Evolutionary conservation across 73 alveolate species (phyloP).

Genomic region (Blepharisma japonicum): DNA sequence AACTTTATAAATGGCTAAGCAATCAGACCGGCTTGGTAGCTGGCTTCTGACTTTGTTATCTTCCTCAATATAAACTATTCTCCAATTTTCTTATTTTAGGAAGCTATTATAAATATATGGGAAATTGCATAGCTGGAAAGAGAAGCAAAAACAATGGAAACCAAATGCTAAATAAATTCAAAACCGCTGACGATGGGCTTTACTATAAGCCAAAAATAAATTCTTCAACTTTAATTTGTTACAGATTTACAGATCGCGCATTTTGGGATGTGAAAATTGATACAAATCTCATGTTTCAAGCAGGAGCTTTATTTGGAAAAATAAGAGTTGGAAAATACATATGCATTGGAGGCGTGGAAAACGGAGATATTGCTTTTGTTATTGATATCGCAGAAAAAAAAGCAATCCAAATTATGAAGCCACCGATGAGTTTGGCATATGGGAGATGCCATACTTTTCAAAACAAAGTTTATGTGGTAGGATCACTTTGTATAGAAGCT

Average conservation of each 20-base stretch:
- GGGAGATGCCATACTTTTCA: neutral
- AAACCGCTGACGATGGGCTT: neutral
- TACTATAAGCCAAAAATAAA: conserved; percentile 24
- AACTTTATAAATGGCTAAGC: neutral
- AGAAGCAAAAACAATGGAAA: too few species aligned
- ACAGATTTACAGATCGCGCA: neutral
- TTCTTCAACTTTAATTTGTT: conserved; percentile 6
- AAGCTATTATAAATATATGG: too few species aligned
- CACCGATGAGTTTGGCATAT: conserved; percentile 9
- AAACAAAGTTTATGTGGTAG: neutral
- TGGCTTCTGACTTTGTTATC: too few species aligned
- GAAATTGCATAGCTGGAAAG: too few species aligned
- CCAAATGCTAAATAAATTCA: too few species aligned
- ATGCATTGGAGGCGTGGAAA: conserved; percentile 1
- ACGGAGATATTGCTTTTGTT: neutral
- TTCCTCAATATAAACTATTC: too few species aligned
- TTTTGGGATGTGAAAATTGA: neutral
- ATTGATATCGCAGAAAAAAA: neutral
- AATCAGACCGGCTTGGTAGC: too few species aligned
- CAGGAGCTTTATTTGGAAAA: conserved; percentile 11
- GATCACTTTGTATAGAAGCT: neutral
- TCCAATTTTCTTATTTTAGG: too few species aligned
- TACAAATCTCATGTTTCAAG: neutral
- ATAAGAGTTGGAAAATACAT: neutral
- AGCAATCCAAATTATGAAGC: neutral